Evolutionary conservation across 2,329 filamentous ascomycete species (phyloP).

Genomic region (Nemania serpens): DNA sequence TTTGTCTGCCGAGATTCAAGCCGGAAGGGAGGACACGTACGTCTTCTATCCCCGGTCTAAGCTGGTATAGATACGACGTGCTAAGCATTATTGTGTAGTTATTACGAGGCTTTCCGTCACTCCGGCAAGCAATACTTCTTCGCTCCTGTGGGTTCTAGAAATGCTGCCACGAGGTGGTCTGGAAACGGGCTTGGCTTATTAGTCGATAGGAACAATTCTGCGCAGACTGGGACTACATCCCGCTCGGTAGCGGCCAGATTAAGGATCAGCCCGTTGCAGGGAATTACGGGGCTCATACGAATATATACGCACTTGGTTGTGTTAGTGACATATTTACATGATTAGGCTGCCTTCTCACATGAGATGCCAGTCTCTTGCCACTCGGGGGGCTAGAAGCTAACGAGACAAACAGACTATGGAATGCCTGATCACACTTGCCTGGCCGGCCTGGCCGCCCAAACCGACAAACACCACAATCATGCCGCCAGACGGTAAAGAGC

Average conservation of each 20-base stretch:
- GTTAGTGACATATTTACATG: conserved; percentile 11
- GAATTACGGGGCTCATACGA: conserved; percentile 28
- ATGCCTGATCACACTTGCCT: conserved; percentile 24
- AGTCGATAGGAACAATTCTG: conserved; percentile 28
- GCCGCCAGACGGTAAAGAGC: neutral
- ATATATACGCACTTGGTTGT: conserved; percentile 26
- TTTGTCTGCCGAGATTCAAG: neutral
- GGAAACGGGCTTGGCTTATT: neutral
- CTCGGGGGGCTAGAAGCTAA: neutral
- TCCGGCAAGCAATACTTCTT: conserved; percentile 19
- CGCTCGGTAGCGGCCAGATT: neutral
- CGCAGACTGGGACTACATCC: conserved; percentile 28
- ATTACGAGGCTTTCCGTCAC: conserved; percentile 24
- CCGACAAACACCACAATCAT: neutral
- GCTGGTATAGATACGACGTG: too few relatives aligned
- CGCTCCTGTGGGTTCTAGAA: conserved; percentile 20
- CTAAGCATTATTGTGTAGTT: conserved; percentile 6
- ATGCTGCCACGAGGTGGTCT: too few relatives aligned
- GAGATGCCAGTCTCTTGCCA: neutral
- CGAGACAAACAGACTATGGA: conserved; percentile 18
- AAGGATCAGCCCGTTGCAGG: conserved; percentile 19
- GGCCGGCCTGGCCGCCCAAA: conserved; percentile 15
- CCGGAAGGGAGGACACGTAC: conserved; percentile 3
- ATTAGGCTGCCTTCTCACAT: too few relatives aligned
- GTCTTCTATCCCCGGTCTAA: neutral